Conservation (phyloP, 208 protist species). For the Leishmania martiniquensis region DNA sequence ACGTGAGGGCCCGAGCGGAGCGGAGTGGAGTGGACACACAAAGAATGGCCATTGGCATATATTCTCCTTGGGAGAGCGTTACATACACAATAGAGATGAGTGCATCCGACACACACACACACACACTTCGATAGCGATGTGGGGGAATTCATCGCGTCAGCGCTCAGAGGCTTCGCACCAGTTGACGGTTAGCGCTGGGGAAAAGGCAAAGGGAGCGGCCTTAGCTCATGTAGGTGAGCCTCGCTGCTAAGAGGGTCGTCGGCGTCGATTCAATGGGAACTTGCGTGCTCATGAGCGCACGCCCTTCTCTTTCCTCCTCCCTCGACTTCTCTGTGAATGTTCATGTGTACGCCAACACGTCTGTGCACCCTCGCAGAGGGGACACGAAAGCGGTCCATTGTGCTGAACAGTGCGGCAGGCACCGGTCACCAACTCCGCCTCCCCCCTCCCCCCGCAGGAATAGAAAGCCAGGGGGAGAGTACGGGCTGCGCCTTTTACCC, state of each 20-base stretch:
- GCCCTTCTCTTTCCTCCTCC: not conserved
- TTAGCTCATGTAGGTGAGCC: not conserved
- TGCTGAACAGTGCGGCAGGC: not conserved
- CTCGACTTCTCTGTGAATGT: not conserved
- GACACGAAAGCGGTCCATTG: not conserved
- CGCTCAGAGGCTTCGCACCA: no score
- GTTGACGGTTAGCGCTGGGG: no score
- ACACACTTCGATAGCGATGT: no score
- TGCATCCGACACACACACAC: no score
- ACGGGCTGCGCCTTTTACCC: not conserved
- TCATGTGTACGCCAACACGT: no score
- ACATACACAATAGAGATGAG: no score
- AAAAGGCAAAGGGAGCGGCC: not conserved
- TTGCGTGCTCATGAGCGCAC: not conserved
- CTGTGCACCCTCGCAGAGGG: no score
- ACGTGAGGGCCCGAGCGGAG: constrained; percentile 32
- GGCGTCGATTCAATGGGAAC: not conserved
- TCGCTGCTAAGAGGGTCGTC: not conserved
- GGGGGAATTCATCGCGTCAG: no score
- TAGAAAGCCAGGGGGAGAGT: not conserved
- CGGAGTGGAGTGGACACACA: not conserved
- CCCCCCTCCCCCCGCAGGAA: not conserved
- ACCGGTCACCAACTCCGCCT: not conserved
- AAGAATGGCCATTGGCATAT: no score
- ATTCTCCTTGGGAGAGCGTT: no score